Conservation (phyloP, 2,329 filamentous ascomycete species). For the Penicillium sp. region DNA sequence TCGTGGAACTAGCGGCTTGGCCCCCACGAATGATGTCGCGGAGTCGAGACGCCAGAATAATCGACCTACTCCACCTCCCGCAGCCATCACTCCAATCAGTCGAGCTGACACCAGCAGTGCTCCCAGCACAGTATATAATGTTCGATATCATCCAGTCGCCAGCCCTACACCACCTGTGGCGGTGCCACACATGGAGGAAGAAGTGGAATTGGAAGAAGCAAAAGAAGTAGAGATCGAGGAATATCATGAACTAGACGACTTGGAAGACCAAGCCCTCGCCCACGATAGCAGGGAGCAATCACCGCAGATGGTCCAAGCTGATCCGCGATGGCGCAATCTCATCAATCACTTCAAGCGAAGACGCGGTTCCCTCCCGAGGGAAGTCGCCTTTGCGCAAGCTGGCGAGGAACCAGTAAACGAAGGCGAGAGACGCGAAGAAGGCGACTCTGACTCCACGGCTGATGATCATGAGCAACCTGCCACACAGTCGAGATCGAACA, state of each 20-base stretch:
- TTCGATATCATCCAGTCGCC: constrained; percentile 59
- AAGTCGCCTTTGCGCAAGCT: constrained; percentile 58
- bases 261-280: constrained; percentile 17
- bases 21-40: constrained; percentile 14
- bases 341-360: constrained; percentile 60
- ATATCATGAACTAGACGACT: constrained; percentile 5
- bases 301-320: constrained; percentile 31
- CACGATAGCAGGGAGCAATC: constrained; percentile 32
- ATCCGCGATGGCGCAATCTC: constrained; percentile 50
- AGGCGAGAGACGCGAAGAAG: constrained; percentile 4
- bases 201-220: constrained; percentile 27
- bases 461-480: constrained; percentile 44
- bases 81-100: constrained; percentile 57
- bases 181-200: constrained; percentile 35
- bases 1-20: constrained; percentile 6
- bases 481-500: constrained; percentile 48
- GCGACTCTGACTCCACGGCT: constrained; percentile 33
- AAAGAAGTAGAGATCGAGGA: constrained; percentile 28
- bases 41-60: constrained; percentile 14
- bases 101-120: constrained; percentile 62
- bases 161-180: constrained; percentile 47
- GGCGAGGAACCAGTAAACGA: constrained; percentile 38
- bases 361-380: constrained; percentile 58
- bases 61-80: constrained; percentile 46
- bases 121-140: constrained; percentile 63